phyloP scores from a whole-genome alignment of 2,329 filamentous ascomycete species.

The Colletotrichum sp. region DNA sequence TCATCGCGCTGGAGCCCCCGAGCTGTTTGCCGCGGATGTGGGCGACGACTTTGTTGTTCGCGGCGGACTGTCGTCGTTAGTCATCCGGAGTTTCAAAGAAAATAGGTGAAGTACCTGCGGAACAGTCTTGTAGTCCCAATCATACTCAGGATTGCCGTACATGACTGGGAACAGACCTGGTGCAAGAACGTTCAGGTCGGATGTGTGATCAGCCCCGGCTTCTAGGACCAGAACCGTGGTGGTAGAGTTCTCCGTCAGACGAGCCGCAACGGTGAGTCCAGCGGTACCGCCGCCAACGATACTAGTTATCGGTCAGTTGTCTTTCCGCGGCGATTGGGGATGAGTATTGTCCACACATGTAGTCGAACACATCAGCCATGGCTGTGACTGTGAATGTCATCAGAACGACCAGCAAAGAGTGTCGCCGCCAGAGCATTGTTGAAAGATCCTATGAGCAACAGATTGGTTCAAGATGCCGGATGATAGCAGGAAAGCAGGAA shows the following conservation, averaged over 20 bases:
- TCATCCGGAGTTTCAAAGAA: fast-evolving
- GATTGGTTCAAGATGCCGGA: neutral
- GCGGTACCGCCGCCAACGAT: conserved; percentile 61
- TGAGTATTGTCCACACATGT: neutral
- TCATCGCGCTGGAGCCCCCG: conserved; percentile 67
- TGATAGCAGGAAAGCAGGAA: neutral
- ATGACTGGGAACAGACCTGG: conserved; percentile 22
- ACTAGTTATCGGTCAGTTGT: conserved; percentile 30
- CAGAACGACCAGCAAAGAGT: neutral
- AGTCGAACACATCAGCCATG: conserved; percentile 7
- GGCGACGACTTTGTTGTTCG: conserved; percentile 5
- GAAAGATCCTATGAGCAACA: neutral
- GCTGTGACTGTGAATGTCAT: neutral
- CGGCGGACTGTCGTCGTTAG: neutral
- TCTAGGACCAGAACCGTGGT: conserved; percentile 15
- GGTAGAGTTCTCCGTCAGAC: conserved; percentile 42
- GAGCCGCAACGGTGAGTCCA: conserved; percentile 54
- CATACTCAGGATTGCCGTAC: conserved; percentile 25
- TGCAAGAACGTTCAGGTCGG: conserved; percentile 18
- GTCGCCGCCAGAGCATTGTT: neutral
- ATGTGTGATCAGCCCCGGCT: conserved; percentile 22
- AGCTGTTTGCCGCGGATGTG: conserved; percentile 37
- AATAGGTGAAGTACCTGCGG: neutral
- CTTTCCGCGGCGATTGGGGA: too few relatives aligned
- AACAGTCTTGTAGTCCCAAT: conserved; percentile 26